Conservation (phyloP, 2,329 filamentous ascomycete genomes). For the Cercospora janseana region DNA sequence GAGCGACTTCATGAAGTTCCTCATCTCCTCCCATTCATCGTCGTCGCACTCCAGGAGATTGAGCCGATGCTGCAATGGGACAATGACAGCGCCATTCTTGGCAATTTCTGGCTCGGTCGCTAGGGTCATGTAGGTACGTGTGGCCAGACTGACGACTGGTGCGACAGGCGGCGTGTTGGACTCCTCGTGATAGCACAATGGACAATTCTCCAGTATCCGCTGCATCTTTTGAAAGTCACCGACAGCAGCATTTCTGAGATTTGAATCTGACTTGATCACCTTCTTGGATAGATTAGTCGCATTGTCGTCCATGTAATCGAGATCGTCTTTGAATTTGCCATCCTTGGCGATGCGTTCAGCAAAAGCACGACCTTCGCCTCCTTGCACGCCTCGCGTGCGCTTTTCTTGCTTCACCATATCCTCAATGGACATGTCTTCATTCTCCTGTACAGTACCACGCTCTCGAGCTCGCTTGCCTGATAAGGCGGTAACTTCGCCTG, state of each 20-base stretch:
- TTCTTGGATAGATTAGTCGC: conserved; percentile 82
- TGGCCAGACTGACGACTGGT: conserved; percentile 81
- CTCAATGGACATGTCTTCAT: conserved; percentile 92
- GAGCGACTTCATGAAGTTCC: conserved; percentile 97
- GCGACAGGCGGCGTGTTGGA: conserved; percentile 68
- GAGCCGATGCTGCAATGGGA: conserved; percentile 78
- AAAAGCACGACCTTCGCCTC: conserved; percentile 72
- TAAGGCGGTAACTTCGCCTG: conserved; percentile 72
- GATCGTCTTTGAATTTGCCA: conserved; percentile 80
- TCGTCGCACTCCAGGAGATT: conserved; percentile 98
- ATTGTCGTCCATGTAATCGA: conserved; percentile 98
- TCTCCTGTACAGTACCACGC: conserved; percentile 80
- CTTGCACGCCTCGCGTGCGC: conserved; percentile 67
- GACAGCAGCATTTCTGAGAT: conserved; percentile 83
- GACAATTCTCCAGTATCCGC: conserved; percentile 79
- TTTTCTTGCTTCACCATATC: conserved; percentile 97
- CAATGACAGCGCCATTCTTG: conserved; percentile 80
- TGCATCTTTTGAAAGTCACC: conserved; percentile 88
- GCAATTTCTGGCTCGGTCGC: conserved; percentile 85
- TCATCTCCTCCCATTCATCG: conserved; percentile 98
- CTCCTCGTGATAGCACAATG: conserved; percentile 90
- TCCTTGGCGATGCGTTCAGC: conserved; percentile 95
- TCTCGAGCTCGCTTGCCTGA: conserved; percentile 79
- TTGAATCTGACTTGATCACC: conserved; percentile 82
- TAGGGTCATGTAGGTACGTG: conserved; percentile 81